These are phyloP conservation scores for Volvox reticuliferus DNA, from an alignment of 139 green algal species.

Conservation along the genomic window DNA sequence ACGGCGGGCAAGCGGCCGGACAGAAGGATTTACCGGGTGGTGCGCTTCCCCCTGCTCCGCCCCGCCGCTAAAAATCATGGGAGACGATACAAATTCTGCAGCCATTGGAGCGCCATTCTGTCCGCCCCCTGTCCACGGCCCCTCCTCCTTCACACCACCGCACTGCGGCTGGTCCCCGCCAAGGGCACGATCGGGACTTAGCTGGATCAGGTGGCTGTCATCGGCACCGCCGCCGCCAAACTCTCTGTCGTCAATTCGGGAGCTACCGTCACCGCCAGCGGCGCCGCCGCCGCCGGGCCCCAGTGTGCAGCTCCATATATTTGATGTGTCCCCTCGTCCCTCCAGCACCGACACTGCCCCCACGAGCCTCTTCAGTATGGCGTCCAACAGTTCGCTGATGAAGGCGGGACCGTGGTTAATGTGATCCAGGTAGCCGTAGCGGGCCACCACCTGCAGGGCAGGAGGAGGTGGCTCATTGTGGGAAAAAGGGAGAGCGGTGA, in stretches of 20 bases:
- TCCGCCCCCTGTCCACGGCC: background rate
- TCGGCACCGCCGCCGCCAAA: background rate
- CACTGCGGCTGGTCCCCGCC: no score
- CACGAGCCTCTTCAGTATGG: background rate
- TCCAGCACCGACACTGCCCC: background rate
- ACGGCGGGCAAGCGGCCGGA: background rate
- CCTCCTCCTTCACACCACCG: no score
- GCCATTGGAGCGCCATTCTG: background rate
- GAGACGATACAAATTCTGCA: no score
- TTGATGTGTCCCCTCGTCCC: background rate
- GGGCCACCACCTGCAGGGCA: slow-evolving; percentile 53
- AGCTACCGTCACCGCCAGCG: background rate
- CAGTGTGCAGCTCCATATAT: background rate
- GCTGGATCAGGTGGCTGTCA: background rate
- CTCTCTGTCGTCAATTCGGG: background rate
- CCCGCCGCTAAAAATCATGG: no score
- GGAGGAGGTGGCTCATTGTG: background rate
- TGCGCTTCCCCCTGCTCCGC: background rate
- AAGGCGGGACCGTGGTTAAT: slow-evolving; percentile 60
- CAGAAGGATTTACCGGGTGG: background rate
- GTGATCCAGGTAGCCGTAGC: slow-evolving; percentile 69
- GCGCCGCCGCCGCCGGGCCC: background rate
- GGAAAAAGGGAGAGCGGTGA: background rate
- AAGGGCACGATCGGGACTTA: no score
- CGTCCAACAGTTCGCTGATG: slow-evolving; percentile 37